Evolutionary conservation across 2,329 filamentous ascomycete species (phyloP), one percentile per base, ranked within the genome.

Genomic region (Cadophora gregata): DNA sequence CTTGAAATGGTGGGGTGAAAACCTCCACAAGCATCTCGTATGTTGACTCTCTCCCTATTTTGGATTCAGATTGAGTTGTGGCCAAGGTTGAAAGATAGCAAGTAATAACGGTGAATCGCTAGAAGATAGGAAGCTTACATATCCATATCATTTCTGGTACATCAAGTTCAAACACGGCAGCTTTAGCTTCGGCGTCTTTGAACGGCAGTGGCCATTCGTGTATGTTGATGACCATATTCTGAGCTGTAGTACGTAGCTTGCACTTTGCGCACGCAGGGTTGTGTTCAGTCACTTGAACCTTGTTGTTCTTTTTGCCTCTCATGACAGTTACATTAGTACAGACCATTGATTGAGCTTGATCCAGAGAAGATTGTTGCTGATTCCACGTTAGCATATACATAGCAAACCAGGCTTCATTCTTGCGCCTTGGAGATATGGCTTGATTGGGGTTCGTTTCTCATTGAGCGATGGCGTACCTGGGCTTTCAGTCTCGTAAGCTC

Each of bases 131-230:
- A n/a, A 33, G 10, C 31, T 33, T 33, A 33, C 86, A 88, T 1
- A 70, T 51, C 0, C 71, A 72, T 42, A 85, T 83, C 0, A 72
- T 31, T 0, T 27, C 4, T 0, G 85, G 85, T 0, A 80, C 67
- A 0, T 70, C 60, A 0, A 88, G 75, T 33, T 33, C 31, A 33
- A 33, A 33, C 6, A 33, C 31, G 10, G 31, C 78, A 0, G 84
- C 77, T 65, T 83, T 82, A 0, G 79, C 78, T 16, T 78, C 29
- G 7, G n/a, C 12, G 21, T 61, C 48, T 21, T 42, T 25, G 1
- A 0, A 53, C 31, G 85, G 82, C 0, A 89, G 75, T 0, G 87
- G 86, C 85, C 85, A 88, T 71, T 90, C 87, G 69, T 87, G 79
- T 9, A 86, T 87, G 0, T 29, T 33, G 10, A 33, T 33, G 10